Percentiles rank a stretch among this genome's conserved stretches.
Conservation (phyloP, 2,329 filamentous ascomycete genomes). For the Emergomyces orientalis region DNA sequence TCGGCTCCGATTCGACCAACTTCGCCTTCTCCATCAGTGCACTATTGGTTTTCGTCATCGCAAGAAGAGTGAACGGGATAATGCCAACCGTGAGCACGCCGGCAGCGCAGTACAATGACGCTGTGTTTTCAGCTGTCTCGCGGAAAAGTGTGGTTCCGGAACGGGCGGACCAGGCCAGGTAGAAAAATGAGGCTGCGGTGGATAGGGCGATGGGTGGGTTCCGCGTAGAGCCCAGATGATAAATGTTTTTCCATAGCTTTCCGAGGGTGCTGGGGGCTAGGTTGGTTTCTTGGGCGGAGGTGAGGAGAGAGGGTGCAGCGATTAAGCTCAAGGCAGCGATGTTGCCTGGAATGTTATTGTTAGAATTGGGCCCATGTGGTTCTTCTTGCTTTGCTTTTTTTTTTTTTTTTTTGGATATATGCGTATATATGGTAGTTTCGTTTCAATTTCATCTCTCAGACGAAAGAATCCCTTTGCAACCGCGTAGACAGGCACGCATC, state of each 20-base stretch:
- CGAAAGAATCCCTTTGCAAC: neutral
- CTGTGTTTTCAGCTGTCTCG: conserved; percentile 8
- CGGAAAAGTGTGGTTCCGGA: conserved; percentile 11
- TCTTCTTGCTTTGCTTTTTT: neutral
- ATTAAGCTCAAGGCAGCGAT: conserved; percentile 23
- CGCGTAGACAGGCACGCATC: neutral
- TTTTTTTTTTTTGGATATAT: neutral
- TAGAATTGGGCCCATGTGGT: neutral
- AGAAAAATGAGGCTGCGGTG: conserved; percentile 44
- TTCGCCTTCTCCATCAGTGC: conserved; percentile 22
- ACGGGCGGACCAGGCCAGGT: conserved; percentile 25
- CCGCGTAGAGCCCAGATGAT: conserved; percentile 46
- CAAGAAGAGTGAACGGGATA: conserved; percentile 25
- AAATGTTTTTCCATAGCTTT: conserved; percentile 25
- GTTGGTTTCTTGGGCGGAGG: conserved; percentile 14
- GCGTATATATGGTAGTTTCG: neutral
- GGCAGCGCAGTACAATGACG: conserved; percentile 21
- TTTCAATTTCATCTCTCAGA: neutral
- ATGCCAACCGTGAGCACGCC: conserved; percentile 25
- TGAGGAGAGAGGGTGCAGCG: conserved; percentile 21
- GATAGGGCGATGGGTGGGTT: conserved; percentile 43
- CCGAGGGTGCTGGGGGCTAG: conserved; percentile 18
- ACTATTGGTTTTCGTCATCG: conserved; percentile 25
- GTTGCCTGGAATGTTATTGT: conserved; percentile 18
- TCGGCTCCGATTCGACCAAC: conserved; percentile 18